phyloP scores from a whole-genome alignment of 768 basidiomycete species.

The Leucocoprinus birnbaumii region DNA sequence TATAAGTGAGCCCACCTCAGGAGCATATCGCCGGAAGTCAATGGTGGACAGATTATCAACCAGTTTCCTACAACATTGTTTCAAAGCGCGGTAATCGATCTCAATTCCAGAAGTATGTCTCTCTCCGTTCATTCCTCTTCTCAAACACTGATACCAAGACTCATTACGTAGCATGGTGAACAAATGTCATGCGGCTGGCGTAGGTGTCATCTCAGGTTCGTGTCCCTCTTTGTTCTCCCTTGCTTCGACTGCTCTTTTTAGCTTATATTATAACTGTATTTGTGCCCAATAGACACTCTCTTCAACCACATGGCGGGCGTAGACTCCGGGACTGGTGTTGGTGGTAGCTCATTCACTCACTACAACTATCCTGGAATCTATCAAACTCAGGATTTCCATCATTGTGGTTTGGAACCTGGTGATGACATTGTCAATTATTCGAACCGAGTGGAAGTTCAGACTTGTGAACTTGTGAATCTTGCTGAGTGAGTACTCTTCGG shows the following conservation, averaged over 20 bases:
- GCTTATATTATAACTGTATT: neutral
- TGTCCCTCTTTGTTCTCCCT: neutral
- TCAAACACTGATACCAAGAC: neutral
- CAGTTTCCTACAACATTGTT: constrained; percentile 61
- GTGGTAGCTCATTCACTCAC: constrained; percentile 49
- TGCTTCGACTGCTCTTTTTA: neutral
- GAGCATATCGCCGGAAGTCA: constrained; percentile 57
- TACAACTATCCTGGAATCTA: constrained; percentile 52
- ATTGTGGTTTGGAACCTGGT: constrained; percentile 52
- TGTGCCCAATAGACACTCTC: constrained; percentile 45
- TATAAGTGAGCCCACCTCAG: constrained; percentile 44
- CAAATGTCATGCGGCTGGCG: constrained; percentile 52
- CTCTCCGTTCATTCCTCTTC: neutral
- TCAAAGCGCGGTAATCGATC: constrained; percentile 62
- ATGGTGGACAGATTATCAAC: constrained; percentile 79
- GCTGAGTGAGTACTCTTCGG: constrained; percentile 42
- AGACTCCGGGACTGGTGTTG: constrained; percentile 47
- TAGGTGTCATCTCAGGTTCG: constrained; percentile 50
- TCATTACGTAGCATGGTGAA: constrained; percentile 43
- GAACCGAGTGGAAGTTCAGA: constrained; percentile 54
- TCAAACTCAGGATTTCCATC: constrained; percentile 52
- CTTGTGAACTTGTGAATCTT: constrained; percentile 47
- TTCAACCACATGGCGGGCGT: constrained; percentile 65
- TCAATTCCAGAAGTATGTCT: constrained; percentile 41
- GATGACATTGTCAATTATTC: constrained; percentile 56